Evolutionary conservation across 805 yeast species (phyloP).

Genomic region (Teunomyces lycoperdinae): DNA sequence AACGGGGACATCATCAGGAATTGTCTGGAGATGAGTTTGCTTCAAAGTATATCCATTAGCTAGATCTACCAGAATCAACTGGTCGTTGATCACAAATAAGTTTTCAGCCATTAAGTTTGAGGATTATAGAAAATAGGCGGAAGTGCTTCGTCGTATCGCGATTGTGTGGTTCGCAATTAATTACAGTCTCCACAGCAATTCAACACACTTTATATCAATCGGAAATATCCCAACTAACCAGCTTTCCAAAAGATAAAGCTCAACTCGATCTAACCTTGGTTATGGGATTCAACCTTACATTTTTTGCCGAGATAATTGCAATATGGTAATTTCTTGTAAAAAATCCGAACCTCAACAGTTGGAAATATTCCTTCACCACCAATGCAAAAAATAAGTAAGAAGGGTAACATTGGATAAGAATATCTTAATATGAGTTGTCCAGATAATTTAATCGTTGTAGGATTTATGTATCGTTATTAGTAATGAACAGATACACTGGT

Average conservation of each 20-base stretch:
- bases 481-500: too few species aligned
- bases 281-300: neutral
- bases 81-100: conserved; percentile 2
- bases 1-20: neutral
- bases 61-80: neutral
- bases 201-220: neutral
- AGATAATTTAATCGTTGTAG: too few species aligned
- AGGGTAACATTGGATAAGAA: neutral
- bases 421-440: neutral
- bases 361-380: neutral
- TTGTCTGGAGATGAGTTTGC: neutral
- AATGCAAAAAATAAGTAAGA: neutral
- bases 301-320: neutral
- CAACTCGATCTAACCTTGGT: neutral
- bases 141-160: neutral
- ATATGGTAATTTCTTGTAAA: neutral
- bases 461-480: too few species aligned
- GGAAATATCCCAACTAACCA: neutral
- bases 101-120: neutral
- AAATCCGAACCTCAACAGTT: neutral
- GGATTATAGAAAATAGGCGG: neutral
- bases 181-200: neutral
- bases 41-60: neutral
- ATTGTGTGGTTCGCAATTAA: conserved; percentile 1
- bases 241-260: neutral